phyloP scores from a whole-genome alignment of 2,329 filamentous ascomycete species.

The Coleophoma eucalyptorum region DNA sequence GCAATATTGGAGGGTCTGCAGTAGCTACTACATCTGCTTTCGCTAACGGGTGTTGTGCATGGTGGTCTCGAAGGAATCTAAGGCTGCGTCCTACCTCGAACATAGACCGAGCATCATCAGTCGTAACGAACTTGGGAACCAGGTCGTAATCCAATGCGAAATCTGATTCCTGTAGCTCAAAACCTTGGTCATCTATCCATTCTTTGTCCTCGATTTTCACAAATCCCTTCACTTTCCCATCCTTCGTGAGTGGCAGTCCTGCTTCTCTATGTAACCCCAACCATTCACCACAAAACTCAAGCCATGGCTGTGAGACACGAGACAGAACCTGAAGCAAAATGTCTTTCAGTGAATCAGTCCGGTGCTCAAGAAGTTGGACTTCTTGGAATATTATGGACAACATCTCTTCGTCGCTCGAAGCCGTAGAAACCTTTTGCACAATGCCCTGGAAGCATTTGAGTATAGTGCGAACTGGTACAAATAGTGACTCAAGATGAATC shows the following conservation, averaged over 20 bases:
- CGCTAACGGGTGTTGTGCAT: slow-evolving; percentile 67
- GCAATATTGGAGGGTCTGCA: slow-evolving; percentile 50
- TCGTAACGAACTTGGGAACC: slow-evolving; percentile 69
- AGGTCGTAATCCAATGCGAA: slow-evolving; percentile 60
- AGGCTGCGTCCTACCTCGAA: slow-evolving; percentile 79
- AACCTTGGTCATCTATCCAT: slow-evolving; percentile 55
- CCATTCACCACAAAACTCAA: slow-evolving; percentile 68
- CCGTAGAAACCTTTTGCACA: slow-evolving; percentile 20
- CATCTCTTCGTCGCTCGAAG: slow-evolving; percentile 53
- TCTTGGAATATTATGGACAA: slow-evolving; percentile 59
- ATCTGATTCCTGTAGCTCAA: slow-evolving; percentile 53
- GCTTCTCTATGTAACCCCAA: slow-evolving; percentile 63
- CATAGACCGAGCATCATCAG: slow-evolving; percentile 66
- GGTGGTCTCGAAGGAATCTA: slow-evolving; percentile 65
- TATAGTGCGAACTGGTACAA: slow-evolving; percentile 24
- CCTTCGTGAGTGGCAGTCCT: slow-evolving; percentile 48
- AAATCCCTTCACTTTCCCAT: slow-evolving; percentile 48
- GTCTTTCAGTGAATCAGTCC: slow-evolving; percentile 55
- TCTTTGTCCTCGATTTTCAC: slow-evolving; percentile 52
- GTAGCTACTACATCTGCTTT: slow-evolving; percentile 41
- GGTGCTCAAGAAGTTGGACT: slow-evolving; percentile 60
- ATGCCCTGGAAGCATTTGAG: slow-evolving; percentile 26
- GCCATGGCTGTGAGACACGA: slow-evolving; percentile 61
- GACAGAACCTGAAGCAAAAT: slow-evolving; percentile 65
- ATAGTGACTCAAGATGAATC: slow-evolving; percentile 26